Percentiles rank a stretch among this genome's conserved stretches.
These are phyloP conservation scores for Amphibolis antarctica DNA, from an alignment of 106 monocot genomes.

Conservation along the genomic window DNA sequence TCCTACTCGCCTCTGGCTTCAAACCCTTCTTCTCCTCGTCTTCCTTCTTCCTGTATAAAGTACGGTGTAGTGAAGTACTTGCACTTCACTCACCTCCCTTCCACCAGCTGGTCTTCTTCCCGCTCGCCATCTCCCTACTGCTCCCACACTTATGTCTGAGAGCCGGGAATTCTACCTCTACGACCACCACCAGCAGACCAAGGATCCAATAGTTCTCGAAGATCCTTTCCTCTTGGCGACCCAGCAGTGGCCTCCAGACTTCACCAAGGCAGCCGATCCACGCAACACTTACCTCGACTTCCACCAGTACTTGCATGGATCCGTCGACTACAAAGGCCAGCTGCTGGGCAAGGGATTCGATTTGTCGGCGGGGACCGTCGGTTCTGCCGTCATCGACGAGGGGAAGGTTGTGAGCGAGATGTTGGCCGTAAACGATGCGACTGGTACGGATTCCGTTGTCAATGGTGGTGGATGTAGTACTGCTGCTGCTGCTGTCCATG, in stretches of 20 bases:
- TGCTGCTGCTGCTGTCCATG: background rate
- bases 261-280: background rate
- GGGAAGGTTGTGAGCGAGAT: background rate
- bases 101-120: background rate
- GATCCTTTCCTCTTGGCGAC: background rate
- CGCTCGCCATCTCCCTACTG: background rate
- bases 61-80: too few relatives aligned
- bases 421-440: background rate
- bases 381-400: background rate
- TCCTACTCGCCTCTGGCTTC: background rate
- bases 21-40: background rate
- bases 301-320: slow-evolving; percentile 20
- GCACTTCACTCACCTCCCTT: background rate
- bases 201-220: background rate
- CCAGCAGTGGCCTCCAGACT: background rate
- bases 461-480: background rate
- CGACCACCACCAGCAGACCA: background rate
- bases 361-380: slow-evolving; percentile 4
- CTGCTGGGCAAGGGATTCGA: slow-evolving; percentile 16
- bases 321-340: slow-evolving; percentile 23
- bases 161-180: slow-evolving; percentile 1
- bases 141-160: slow-evolving; percentile 3
- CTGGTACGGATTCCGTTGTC: background rate
- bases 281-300: slow-evolving; percentile 5
- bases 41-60: background rate